These are phyloP conservation scores for Ganoderma sp. DNA, from an alignment of 1,284 basidiomycete genomes.

Conservation along the genomic window DNA sequence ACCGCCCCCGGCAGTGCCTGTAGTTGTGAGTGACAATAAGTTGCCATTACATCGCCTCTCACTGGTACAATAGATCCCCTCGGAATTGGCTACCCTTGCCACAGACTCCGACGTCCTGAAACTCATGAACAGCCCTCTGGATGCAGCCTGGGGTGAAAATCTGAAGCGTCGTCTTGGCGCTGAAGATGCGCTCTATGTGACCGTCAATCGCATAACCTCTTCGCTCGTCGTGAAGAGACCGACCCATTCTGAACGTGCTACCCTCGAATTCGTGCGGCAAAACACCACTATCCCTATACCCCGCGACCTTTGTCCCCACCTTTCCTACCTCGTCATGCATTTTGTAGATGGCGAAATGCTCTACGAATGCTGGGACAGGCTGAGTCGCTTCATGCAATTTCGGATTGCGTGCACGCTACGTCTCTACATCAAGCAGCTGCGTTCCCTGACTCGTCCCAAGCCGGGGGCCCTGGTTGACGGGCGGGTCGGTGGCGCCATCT, in stretches of 20 bases:
- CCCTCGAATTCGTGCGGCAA: constrained; percentile 32
- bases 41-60: background rate
- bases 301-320: constrained; percentile 19
- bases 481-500: constrained; percentile 28
- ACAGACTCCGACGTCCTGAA: constrained; percentile 2
- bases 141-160: constrained; percentile 7
- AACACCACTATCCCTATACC: constrained; percentile 38
- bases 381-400: constrained; percentile 31
- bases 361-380: constrained; percentile 32
- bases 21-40: background rate
- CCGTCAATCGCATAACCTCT: constrained; percentile 13
- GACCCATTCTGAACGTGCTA: constrained; percentile 32
- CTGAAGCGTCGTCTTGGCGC: constrained; percentile 13
- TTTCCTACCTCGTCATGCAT: constrained; percentile 33
- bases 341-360: constrained; percentile 35
- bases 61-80: background rate
- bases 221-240: constrained; percentile 13
- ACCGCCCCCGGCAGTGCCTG: background rate
- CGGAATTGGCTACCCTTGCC: background rate
- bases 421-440: constrained; percentile 34
- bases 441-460: constrained; percentile 9
- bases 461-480: constrained; percentile 23
- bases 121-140: background rate
- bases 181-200: background rate
- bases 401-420: constrained; percentile 38